Evolutionary conservation across 371 early-diverging fungal genomes (phyloP), one percentile per base, ranked within the genome.

Genomic region (Mucor irregularis): DNA sequence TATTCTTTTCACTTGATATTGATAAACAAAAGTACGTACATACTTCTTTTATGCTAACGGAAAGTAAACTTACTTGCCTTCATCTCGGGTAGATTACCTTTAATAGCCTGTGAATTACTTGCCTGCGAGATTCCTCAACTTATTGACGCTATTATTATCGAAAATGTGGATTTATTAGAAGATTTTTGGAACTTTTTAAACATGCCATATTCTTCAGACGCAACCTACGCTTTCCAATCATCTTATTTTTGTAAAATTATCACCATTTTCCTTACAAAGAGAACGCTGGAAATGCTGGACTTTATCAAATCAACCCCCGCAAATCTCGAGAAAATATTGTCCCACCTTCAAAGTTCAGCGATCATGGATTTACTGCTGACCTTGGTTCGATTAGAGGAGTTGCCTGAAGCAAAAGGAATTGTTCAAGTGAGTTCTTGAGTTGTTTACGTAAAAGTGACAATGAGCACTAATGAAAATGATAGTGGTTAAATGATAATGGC

Each of bases 341-440:
- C 72, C 33, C 96, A 97, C 69, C 78, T 97, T 61, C 88, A 87
- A 21, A 88, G 86, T 42, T 86, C 93, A 22, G 85, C 94, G 3
- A 88, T 96, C 38, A 91, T 93, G 68, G 98, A 96, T 66, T 70
- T 97, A 21, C 64, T 96, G 37, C 80, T 97, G 40, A 96, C 94
- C 49, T 74, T 97, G 13, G 90, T 96, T 52, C 91, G 92, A 56
- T 71, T 94, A 52, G 95, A 94, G 57, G 97, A 96, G 63, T 68
- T 92, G 17, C 83, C 91, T 9, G 90, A 93, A 53, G 96, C 90
- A 16, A 83, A 76, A 49, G 91, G 93, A 5, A 81, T 86, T 51
- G 86, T 91, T 17, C 81, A 86, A 79, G 91, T 91, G 57, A 43
- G 19, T 40, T 5, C 8, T 10, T 10, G 17, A 10, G 26, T 16